Percentiles rank a stretch among this genome's conserved stretches.
Evolutionary conservation across 495 filamentous ascomycete species (phyloP).

Genomic region (Hypoxylon intermedium): DNA sequence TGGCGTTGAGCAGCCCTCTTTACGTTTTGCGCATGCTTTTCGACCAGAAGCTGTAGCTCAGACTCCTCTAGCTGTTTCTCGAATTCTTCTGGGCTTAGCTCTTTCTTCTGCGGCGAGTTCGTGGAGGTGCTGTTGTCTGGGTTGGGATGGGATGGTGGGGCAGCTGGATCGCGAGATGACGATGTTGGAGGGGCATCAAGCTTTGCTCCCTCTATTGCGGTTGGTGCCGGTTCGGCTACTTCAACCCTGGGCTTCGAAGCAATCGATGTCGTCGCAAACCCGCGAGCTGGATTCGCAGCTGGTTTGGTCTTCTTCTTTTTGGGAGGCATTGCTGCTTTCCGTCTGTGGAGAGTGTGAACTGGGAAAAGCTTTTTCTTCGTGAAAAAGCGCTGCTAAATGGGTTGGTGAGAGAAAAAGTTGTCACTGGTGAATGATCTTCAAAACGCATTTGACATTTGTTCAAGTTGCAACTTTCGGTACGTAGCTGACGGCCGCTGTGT

Average conservation of each 20-base stretch:
- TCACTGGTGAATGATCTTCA: slow-evolving; percentile 18
- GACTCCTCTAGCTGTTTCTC: slow-evolving; percentile 82
- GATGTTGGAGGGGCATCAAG: slow-evolving; percentile 42
- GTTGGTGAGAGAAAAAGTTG: slow-evolving; percentile 29
- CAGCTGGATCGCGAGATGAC: slow-evolving; percentile 39
- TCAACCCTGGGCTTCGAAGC: slow-evolving; percentile 72
- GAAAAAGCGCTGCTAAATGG: too few species aligned
- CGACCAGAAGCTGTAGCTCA: slow-evolving; percentile 81
- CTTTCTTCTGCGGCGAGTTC: slow-evolving; percentile 55
- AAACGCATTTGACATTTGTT: slow-evolving; percentile 17
- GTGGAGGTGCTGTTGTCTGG: slow-evolving; percentile 39
- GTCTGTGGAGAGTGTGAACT: slow-evolving; percentile 9
- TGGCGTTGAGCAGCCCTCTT: slow-evolving; percentile 72
- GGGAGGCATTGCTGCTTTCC: slow-evolving; percentile 71
- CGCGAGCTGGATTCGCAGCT: slow-evolving; percentile 80
- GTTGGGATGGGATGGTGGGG: slow-evolving; percentile 45
- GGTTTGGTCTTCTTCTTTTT: slow-evolving; percentile 88
- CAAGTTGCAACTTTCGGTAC: slow-evolving; percentile 1
- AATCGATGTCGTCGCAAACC: slow-evolving; percentile 89
- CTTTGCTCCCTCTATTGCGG: slow-evolving; percentile 20
- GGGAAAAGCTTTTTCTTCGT: too few species aligned
- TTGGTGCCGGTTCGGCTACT: slow-evolving; percentile 38
- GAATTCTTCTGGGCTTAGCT: slow-evolving; percentile 80
- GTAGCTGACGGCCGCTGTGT: too few species aligned
- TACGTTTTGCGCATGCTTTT: slow-evolving; percentile 76